Evolutionary conservation across 1,284 basidiomycete genomes (phyloP), one percentile per base, ranked within the genome.

Genomic region (Leccinum griseonigrum): DNA sequence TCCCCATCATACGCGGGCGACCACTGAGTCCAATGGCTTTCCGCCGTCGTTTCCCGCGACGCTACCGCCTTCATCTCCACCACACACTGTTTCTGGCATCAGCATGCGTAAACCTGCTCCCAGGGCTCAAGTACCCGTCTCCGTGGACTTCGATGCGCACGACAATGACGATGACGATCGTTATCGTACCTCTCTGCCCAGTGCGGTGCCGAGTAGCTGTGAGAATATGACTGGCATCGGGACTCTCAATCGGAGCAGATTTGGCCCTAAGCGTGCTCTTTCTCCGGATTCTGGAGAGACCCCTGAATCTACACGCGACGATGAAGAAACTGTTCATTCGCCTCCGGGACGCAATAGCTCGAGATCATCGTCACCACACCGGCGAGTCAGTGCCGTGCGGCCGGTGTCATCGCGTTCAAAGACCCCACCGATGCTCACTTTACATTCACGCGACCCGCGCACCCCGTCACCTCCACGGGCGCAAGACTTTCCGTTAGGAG

Each of bases 171-270:
- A 74, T 48, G 66, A 69, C 28, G 74, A 70, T 54, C 73, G 68
- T 40, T 69, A 78, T 55, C 78, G 82, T 28, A 77, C 77, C 11
- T 74, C 80, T 54, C 71, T 85, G 36, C 82, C 83, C 16, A 86
- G 83, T 64, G 77, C 76, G 8, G 77, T 86, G 32, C 77, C 84
- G 8, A 81, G 76, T 61, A 76, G 72, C 54, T 76, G 78, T 54
- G 79, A 85, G 62, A 83, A 86, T 63, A 83, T 86, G 82, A 85
- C 85, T 4, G 89, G 88, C 16, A 67, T 90, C 36, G 88, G 88
- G 38, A 78, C 85, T 14, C 73, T 71, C 34, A 66, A 63, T 61
- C 73, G 75, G 28, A 65, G 61, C 54, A 71, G 62, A 64, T 69
- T 74, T 52, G 32, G 63, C 31, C 64, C 74, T 34, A 76, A 67